Evolutionary conservation across 2,329 filamentous ascomycete genomes (phyloP).

Genomic region (Chrysosporium queenslandicum): DNA sequence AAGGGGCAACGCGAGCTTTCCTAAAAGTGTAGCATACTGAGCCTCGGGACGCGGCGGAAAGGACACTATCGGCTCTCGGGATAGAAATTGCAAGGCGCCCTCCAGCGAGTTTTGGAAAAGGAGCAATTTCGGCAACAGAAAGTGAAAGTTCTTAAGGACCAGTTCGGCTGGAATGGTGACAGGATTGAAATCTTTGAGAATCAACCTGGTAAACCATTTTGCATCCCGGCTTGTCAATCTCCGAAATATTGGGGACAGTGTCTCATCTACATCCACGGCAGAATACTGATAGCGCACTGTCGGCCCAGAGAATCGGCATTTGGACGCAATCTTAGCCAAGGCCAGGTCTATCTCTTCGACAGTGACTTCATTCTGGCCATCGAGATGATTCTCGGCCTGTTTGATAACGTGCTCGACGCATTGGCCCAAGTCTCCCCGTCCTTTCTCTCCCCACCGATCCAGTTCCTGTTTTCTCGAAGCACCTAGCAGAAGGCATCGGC

Average conservation of each 20-base stretch:
- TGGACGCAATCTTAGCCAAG: conserved; percentile 57
- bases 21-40: conserved; percentile 24
- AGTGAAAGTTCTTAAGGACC: conserved; percentile 55
- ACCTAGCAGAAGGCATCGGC: conserved; percentile 56
- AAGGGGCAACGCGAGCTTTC: conserved; percentile 30
- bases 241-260: conserved; percentile 49
- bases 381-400: conserved; percentile 44
- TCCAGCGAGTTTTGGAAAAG: conserved; percentile 60
- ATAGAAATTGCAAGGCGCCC: conserved; percentile 49
- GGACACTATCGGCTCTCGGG: conserved; percentile 25
- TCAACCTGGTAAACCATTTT: conserved; percentile 77
- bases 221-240: conserved; percentile 57
- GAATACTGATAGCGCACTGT: conserved; percentile 41
- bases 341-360: conserved; percentile 62
- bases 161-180: conserved; percentile 50
- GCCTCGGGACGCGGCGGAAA: conserved; percentile 32
- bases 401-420: conserved; percentile 58
- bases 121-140: conserved; percentile 58
- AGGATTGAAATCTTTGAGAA: conserved; percentile 66
- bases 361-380: conserved; percentile 41
- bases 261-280: conserved; percentile 35
- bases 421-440: conserved; percentile 57
- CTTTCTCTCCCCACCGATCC: conserved; percentile 50
- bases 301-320: conserved; percentile 60
- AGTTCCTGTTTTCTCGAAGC: conserved; percentile 52